A percentile compares a stretch with the other conserved stretches of the same genome.
phyloP scores from a whole-genome alignment of 306 rosid genomes.

The Dalbergia cultrata region DNA sequence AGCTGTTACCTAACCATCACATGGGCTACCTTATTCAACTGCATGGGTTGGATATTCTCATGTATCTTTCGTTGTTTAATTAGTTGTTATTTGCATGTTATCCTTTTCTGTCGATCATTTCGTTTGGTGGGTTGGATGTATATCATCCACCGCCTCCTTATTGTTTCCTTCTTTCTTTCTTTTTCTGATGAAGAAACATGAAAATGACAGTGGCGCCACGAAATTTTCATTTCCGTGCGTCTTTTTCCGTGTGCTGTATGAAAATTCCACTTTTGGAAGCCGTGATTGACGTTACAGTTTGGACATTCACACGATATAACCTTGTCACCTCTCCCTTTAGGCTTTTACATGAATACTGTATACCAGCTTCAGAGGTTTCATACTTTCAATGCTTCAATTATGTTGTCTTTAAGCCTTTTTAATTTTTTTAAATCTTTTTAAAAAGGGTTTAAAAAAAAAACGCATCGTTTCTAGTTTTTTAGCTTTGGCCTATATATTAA shows the following conservation, averaged over 20 bases:
- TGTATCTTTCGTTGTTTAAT: slow-evolving; percentile 41
- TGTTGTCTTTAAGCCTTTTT: not conserved
- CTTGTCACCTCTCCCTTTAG: not conserved
- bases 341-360: slow-evolving; percentile 22
- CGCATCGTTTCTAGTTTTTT: not conserved
- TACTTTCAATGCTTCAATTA: slow-evolving; percentile 17
- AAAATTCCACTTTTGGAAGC: not conserved
- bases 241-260: slow-evolving; percentile 35
- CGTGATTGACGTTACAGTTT: slow-evolving; percentile 4
- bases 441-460: not conserved
- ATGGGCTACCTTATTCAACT: not conserved
- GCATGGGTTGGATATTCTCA: slow-evolving; percentile 17
- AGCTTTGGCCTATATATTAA: not conserved
- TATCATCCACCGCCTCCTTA: not conserved
- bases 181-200: slow-evolving; percentile 18
- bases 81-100: not conserved
- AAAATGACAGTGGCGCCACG: slow-evolving; percentile 34
- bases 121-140: not conserved
- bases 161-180: not conserved
- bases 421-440: not conserved
- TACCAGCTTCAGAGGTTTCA: slow-evolving; percentile 17
- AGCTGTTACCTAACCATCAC: not conserved
- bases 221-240: slow-evolving; percentile 6
- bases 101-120: not conserved
- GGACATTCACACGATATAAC: not conserved